A percentile compares a stretch with the other conserved stretches of the same genome.
Conservation (phyloP, 2,329 filamentous ascomycete genomes). For the Drechmeria coniospora region DNA sequence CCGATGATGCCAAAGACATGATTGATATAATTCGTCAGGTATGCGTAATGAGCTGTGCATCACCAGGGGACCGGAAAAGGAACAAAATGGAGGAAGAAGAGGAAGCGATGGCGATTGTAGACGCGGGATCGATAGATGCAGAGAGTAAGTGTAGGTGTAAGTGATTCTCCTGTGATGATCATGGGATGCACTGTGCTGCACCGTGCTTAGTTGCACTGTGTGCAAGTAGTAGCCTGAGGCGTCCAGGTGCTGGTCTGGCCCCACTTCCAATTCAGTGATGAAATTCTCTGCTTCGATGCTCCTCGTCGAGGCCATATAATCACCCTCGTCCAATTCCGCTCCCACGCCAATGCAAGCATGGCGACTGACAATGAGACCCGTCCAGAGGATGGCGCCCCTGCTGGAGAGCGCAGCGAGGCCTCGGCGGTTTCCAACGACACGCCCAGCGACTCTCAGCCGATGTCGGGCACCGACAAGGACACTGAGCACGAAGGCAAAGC, state of each 20-base stretch:
- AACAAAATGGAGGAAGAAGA: no score
- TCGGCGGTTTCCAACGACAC: slow-evolving; percentile 1
- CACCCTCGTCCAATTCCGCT: neutral
- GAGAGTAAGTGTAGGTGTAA: no score
- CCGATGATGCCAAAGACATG: no score
- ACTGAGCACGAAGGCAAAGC: neutral
- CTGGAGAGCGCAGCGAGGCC: slow-evolving; percentile 5
- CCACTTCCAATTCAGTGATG: neutral
- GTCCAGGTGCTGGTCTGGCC: neutral
- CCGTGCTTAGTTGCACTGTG: no score
- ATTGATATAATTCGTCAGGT: no score
- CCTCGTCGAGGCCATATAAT: neutral
- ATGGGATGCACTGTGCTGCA: no score
- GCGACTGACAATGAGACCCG: slow-evolving; percentile 15
- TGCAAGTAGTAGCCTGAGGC: no score
- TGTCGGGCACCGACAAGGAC: slow-evolving; percentile 3
- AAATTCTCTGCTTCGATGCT: neutral
- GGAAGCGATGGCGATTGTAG: no score
- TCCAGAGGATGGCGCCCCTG: slow-evolving; percentile 10
- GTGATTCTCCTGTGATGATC: no score
- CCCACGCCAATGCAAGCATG: slow-evolving; percentile 16
- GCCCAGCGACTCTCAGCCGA: neutral
- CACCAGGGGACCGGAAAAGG: no score
- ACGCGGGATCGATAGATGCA: no score
- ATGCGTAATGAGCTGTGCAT: no score